Percentiles rank a stretch among this genome's conserved stretches.
These are phyloP conservation scores for Sphaerulina vaccinii DNA, from an alignment of 2,329 filamentous ascomycete species.

Conservation along the genomic window DNA sequence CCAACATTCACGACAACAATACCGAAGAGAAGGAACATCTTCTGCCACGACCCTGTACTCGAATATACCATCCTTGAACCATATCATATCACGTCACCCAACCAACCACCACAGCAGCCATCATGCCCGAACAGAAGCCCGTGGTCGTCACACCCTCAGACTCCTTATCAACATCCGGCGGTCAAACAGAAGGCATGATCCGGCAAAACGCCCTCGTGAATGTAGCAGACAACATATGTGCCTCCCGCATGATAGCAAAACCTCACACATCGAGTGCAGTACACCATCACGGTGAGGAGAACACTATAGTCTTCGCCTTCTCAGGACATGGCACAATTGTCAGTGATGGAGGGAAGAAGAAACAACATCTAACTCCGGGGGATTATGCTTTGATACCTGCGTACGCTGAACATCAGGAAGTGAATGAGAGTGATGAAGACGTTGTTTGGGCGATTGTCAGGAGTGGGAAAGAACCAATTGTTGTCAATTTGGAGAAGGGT, in stretches of 20 bases:
- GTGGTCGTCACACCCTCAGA: constrained; percentile 56
- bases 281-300: constrained; percentile 70
- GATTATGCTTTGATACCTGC: constrained; percentile 71
- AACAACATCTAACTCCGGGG: constrained; percentile 59
- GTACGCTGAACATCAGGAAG: constrained; percentile 68
- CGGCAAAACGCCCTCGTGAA: constrained; percentile 57
- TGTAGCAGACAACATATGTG: constrained; percentile 65
- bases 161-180: constrained; percentile 47
- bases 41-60: too few relatives aligned
- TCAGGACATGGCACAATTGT: constrained; percentile 62
- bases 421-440: constrained; percentile 64
- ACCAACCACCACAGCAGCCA: too few relatives aligned
- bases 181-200: constrained; percentile 50
- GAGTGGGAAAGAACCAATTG: constrained; percentile 20
- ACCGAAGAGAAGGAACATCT: too few relatives aligned
- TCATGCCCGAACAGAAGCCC: constrained; percentile 28
- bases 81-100: too few relatives aligned
- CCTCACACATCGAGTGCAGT: constrained; percentile 62
- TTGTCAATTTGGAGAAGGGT: constrained; percentile 22
- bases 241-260: constrained; percentile 63
- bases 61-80: too few relatives aligned
- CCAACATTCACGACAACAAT: too few relatives aligned
- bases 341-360: constrained; percentile 56
- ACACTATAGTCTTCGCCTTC: constrained; percentile 60
- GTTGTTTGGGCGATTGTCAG: constrained; percentile 66